Percentiles rank a stretch among this genome's conserved stretches.
phyloP scores from a whole-genome alignment of 2,329 filamentous ascomycete species.

The Acrocalymma vagum region DNA sequence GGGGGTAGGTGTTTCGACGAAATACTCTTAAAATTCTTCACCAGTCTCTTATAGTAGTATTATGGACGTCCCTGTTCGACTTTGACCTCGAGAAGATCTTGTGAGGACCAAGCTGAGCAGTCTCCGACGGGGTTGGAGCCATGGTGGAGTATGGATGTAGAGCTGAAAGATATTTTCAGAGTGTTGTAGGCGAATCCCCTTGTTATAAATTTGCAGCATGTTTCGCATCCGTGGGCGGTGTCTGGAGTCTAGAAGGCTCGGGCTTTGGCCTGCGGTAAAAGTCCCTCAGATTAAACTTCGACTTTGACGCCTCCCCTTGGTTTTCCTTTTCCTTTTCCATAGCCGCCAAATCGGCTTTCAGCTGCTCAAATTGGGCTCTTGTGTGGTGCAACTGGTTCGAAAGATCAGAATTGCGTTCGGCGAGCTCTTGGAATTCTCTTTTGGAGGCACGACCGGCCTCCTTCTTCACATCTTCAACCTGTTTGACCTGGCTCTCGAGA shows the following conservation, averaged over 20 bases:
- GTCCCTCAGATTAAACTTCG: slow-evolving; percentile 11
- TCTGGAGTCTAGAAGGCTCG: slow-evolving; percentile 9
- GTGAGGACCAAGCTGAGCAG: too few relatives aligned
- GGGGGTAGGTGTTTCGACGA: too few relatives aligned
- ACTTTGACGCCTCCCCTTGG: slow-evolving; percentile 9
- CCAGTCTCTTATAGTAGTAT: too few relatives aligned
- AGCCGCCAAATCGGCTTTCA: slow-evolving; percentile 1
- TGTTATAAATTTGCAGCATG: not conserved
- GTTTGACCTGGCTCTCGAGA: slow-evolving; percentile 7
- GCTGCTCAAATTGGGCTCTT: slow-evolving; percentile 9
- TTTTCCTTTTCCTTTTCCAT: slow-evolving; percentile 10
- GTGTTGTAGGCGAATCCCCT: too few relatives aligned
- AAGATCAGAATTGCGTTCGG: slow-evolving; percentile 6
- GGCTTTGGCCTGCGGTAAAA: slow-evolving; percentile 9
- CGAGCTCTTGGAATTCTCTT: slow-evolving; percentile 7
- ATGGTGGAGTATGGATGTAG: too few relatives aligned
- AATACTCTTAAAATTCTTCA: too few relatives aligned
- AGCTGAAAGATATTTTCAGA: too few relatives aligned
- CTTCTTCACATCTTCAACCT: slow-evolving; percentile 5
- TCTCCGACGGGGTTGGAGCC: too few relatives aligned
- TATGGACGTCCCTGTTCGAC: too few relatives aligned
- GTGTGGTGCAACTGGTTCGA: slow-evolving; percentile 7
- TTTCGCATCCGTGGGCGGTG: slow-evolving; percentile 5
- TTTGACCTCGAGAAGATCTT: too few relatives aligned
- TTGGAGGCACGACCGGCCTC: too few relatives aligned